Evolutionary conservation across 75 land plant species (phyloP), one percentile per base, ranked within the genome.

Genomic region (Cupressus sempervirens): DNA sequence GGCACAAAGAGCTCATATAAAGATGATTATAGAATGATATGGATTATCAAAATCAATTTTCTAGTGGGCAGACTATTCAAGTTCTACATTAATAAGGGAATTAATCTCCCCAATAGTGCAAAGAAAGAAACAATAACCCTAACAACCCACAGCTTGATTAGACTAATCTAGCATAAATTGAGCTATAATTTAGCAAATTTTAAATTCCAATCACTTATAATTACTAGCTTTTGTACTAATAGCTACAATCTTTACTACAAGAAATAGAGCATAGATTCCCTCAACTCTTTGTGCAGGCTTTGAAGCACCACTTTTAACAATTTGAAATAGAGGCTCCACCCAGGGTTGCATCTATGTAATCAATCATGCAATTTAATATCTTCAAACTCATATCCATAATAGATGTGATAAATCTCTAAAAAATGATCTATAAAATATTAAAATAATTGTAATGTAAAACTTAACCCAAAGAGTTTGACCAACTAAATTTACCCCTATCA

Each of bases 231-330:
- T 93, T 50, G 87, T 82, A 88, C 95, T 96, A 70, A 92, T 76
- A 62, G 94, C 86, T 32, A 92, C 96, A 93, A 98, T 92, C 84
- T 92, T 93, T 32, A 88, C 85, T 34, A 95, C 88, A 41, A 90
- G 86, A 36, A 95, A 84, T 13, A 96, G 85, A 54, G 97, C 91
- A 91, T 95, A 98, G 23, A 96, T 91, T 6, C 97, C 97, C 87
- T 98, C 99, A 76, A 94, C 90, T 54, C 96, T 89, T 85, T 96
- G 96, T 73, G 93, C 88, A 32, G 94, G 94, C 89, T 96, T 98
- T 52, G 96, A 91, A 83, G 91, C 91, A 82, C 97, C 96, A 87
- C 89, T 93, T 90, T 96, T 98, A 12, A 92, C 93, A 50, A 98
- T 88, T 82, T 89, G 95, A 12, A 96, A 18, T 54, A 98, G 90